Evolutionary conservation across 2,329 filamentous ascomycete genomes (phyloP), one percentile per base, ranked within the genome.

Genomic region (Gyromitra esculenta): DNA sequence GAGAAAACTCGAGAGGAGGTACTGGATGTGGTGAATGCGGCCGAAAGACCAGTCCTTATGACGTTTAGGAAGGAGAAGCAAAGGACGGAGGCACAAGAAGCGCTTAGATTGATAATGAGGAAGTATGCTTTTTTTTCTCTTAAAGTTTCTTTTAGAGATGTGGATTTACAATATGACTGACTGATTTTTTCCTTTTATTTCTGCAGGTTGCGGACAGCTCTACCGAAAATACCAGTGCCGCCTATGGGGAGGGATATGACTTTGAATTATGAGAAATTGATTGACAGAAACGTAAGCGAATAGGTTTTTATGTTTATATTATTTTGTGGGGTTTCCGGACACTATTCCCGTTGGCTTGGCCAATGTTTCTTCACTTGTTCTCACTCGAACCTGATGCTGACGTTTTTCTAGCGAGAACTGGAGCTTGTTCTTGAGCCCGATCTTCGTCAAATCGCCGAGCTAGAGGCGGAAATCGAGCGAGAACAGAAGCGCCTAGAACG

Each of bases 141-240:
- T 43, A 41, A n/a, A 21, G 60, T 56, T 50, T 48, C 25, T 37
- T 48, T 50, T 21, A 11, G 11, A 1, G 7, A 9, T 64, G 31
- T 39, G 50, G 41, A 41, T 62, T 45, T 66, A 18, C 25, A 73
- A 31, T 31, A 48, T 73, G 35, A 39, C 76, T 75, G 50, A 74
- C 35, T 45, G 18, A 21, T 4, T 25, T 39, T 9, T 45, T 48
- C 45, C 39, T 21, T 37, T 31, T 7, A 39, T 48, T 18, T 48
- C 59, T 37, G 48, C 41, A 81, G 80, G 37, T 78, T 81, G 37
- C 75, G 75, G 50, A 45, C 64, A 39, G 67, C 56, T 50, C 68
- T 81, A 13, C 59, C 78, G 5, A 80, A 79, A 65, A 78, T 79
- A 18, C 80, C 78, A 7, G 75, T 81, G 7, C 80, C 80, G 6